These are phyloP conservation scores for Kandelia obovata DNA, from an alignment of 345 rosid genomes.

Conservation along the genomic window DNA sequence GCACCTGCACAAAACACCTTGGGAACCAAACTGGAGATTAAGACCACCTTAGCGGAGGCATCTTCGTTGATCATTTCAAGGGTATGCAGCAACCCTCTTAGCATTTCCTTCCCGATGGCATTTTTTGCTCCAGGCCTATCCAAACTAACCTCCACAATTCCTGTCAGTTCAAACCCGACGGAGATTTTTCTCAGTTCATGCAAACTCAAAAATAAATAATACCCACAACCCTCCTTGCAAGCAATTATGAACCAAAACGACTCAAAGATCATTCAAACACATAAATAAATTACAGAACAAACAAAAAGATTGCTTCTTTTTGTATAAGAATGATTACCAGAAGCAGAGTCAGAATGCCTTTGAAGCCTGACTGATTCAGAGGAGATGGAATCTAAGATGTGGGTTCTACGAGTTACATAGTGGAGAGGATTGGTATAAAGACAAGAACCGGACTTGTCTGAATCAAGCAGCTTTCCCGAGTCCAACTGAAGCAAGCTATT, in stretches of 20 bases:
- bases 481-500: not conserved
- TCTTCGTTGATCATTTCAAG: slow-evolving; percentile 57
- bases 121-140: slow-evolving; percentile 67
- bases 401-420: slow-evolving; percentile 48
- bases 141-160: slow-evolving; percentile 74
- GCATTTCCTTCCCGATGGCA: slow-evolving; percentile 72
- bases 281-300: too few species aligned
- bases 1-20: slow-evolving; percentile 90
- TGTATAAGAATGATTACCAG: slow-evolving; percentile 37
- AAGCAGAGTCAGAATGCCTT: slow-evolving; percentile 55
- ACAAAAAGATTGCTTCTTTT: not conserved
- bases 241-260: too few species aligned
- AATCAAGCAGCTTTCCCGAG: slow-evolving; percentile 1
- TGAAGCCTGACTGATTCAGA: slow-evolving; percentile 63
- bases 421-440: slow-evolving; percentile 15
- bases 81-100: slow-evolving; percentile 53
- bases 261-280: too few species aligned
- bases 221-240: not conserved
- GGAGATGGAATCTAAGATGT: slow-evolving; percentile 56
- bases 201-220: not conserved
- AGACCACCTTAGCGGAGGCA: slow-evolving; percentile 56
- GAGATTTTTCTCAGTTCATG: not conserved
- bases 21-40: slow-evolving; percentile 73
- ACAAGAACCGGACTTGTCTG: not conserved
- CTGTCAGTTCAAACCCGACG: slow-evolving; percentile 33